Evolutionary conservation across 495 filamentous ascomycete genomes (phyloP), one percentile per base, ranked within the genome.

Genomic region (Thermothielavioides terrestris): DNA sequence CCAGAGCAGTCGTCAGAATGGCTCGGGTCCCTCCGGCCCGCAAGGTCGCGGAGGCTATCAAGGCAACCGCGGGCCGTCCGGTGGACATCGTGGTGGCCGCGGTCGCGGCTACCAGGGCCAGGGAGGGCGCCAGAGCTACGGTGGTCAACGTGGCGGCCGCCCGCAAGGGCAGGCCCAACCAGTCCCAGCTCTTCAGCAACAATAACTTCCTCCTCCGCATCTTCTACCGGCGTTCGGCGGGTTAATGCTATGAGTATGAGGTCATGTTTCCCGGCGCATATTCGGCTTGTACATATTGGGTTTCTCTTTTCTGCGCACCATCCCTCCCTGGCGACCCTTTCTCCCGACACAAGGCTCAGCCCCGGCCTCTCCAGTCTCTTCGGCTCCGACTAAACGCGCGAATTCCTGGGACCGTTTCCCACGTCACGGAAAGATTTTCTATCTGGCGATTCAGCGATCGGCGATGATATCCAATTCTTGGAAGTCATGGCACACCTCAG

Each of bases 131-230:
- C 63, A 72, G 51, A 65, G 68, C 43, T 69, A 64, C 42, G 64
- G 65, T 25, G 68, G 68, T 21, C 68, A 70, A 39, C 67, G 73
- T 25, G 72, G 71, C n/a, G 55, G 53, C 40, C 58, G 60, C 22
- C 30, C 47, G 36, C 68, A 68, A 40, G 51, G 36, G 6, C 60
- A 58, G 32, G 17, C 46, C n/a, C 68, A 68, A 46, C 42, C 61
- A n/a, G n/a, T n/a, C n/a, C 62, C 62, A 18, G 56, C 49, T 2
- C 56, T 57, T 43, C 60, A 64, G 53, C 62, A 68, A 52, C 47
- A 51, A 31, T 61, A 55, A 56, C 17, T 22, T 32, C 26, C 46
- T 47, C 48, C 37, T 23, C 8, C 23, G 8, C 49, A 36, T 32
- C 22, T 22, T 20, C 26, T 15, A 0, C 4, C 20, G 37, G 43